Base-by-base conservation (phyloP, 176 grass and related monocot genomes). In the Tillandsia fasciculata region DNA sequence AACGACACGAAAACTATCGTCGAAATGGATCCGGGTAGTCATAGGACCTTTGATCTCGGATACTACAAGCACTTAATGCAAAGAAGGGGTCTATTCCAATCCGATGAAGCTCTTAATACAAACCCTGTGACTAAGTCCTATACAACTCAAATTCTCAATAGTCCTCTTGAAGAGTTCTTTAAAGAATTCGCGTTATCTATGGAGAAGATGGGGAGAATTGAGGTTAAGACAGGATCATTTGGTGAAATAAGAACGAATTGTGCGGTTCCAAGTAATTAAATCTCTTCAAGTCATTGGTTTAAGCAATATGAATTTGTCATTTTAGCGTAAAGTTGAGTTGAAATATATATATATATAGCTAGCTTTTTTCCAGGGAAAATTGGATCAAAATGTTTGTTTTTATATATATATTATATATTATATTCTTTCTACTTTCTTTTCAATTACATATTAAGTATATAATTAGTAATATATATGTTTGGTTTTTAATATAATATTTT, bases 1-100 rank as follows among this genome's bases (percentile, higher is more conserved):
- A 67, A 53, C 11, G 73, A 75, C 50, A 75, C 24, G 14, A 66
- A 61, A 11, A 75, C 73, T 0, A 20, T 66, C 0, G 63, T 66
- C 2, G 73, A 75, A 20, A 75, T 75, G 73, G 73, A 75, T 48
- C 73, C 73, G 3, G 73, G 73, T 14, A 75, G 73, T 64, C 54
- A 66, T 63, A 67, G 64, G 42, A 75, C 73, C 48, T 75, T 75
- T 47, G 73, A 75, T 54, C 73, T 75, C 0, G 73, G 73, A 52
- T 75, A 75, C 50, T 67, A 75, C 26, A 75, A 53, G 42, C 63
- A 75, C 26, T 26, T 75, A 12, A 49, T 75, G 63, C 49, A 67
- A 51, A 65, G 73, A 53, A 66, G 73, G 53, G 73, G 24, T 8
- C 73, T 75, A 49, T 56, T 75, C 50, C 73, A 48, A 42, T 75